A percentile compares a stretch with the other conserved stretches of the same genome.
These are phyloP conservation scores for Zangia roseola DNA, from an alignment of 768 basidiomycete genomes.

Conservation along the genomic window DNA sequence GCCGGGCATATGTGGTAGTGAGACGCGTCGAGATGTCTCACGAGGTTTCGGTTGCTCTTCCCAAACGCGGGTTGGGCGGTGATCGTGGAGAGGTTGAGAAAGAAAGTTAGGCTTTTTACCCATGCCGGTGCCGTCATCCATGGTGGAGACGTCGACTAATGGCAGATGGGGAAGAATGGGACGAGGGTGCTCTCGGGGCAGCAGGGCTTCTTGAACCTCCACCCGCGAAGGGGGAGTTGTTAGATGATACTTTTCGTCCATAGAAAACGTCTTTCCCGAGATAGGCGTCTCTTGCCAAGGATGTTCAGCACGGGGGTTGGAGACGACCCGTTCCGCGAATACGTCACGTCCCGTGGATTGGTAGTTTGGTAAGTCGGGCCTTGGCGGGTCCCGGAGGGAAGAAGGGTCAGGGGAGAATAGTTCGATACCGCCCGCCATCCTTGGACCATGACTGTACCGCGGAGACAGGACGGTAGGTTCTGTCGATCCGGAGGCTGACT, in stretches of 20 bases:
- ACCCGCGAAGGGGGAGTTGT: not conserved
- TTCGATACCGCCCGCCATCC: constrained; percentile 29
- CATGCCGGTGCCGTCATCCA: not conserved
- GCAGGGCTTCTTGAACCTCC: constrained; percentile 5
- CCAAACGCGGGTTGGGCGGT: constrained; percentile 28
- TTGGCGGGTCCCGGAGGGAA: constrained; percentile 9
- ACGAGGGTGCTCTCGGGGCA: constrained; percentile 5
- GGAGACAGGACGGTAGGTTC: constrained; percentile 17
- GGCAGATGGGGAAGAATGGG: constrained; percentile 6
- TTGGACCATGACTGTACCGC: constrained; percentile 21
- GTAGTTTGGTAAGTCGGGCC: constrained; percentile 13
- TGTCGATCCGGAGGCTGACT: not conserved
- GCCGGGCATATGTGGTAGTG: constrained; percentile 4
- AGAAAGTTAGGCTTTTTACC: not conserved
- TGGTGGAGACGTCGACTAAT: not conserved
- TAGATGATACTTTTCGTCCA: constrained; percentile 5
- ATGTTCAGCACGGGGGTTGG: constrained; percentile 11
- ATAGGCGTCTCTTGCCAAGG: constrained; percentile 13
- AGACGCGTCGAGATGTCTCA: constrained; percentile 14
- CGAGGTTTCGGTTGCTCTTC: constrained; percentile 17
- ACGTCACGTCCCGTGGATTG: constrained; percentile 13
- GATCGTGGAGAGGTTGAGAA: constrained; percentile 8
- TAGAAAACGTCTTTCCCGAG: not conserved
- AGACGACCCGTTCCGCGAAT: constrained; percentile 12
- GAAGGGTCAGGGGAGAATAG: constrained; percentile 17